Evolutionary conservation across 73 alveolate genomes (phyloP).

Genomic region (Paramecium biaurelia): DNA sequence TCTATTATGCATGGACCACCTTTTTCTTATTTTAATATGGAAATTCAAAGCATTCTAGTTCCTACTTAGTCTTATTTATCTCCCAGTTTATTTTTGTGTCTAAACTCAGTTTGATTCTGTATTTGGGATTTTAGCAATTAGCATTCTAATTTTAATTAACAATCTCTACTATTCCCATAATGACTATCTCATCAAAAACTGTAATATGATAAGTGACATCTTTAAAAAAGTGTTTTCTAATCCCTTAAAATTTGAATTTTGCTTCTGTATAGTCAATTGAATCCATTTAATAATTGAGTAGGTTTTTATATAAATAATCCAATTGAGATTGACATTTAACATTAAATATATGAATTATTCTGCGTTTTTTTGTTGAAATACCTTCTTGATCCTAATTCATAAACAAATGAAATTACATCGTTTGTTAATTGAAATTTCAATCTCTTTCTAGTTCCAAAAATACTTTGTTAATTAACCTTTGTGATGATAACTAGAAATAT

Average conservation of each 20-base stretch:
- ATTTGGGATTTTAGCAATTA: neutral
- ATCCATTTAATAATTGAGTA: conserved; percentile 1
- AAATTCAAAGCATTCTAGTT: neutral
- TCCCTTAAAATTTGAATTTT: conserved; percentile 2
- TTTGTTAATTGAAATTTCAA: neutral
- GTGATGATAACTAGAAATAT: neutral
- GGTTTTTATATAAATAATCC: neutral
- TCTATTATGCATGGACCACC: neutral
- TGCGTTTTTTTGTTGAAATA: neutral
- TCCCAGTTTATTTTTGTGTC: neutral
- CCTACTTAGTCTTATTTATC: neutral
- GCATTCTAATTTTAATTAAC: neutral
- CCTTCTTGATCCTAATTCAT: neutral
- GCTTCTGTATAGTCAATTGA: conserved; percentile 27
- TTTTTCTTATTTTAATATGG: neutral
- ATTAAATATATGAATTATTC: neutral
- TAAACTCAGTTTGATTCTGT: neutral
- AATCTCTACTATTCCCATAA: conserved; percentile 12
- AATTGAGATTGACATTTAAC: neutral
- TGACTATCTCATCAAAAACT: neutral
- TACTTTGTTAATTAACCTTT: neutral
- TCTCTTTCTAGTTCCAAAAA: neutral
- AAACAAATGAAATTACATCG: neutral
- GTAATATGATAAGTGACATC: neutral
- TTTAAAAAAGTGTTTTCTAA: neutral